phyloP scores from a whole-genome alignment of 176 grass and related monocot species.

The Oryza nivara region DNA sequence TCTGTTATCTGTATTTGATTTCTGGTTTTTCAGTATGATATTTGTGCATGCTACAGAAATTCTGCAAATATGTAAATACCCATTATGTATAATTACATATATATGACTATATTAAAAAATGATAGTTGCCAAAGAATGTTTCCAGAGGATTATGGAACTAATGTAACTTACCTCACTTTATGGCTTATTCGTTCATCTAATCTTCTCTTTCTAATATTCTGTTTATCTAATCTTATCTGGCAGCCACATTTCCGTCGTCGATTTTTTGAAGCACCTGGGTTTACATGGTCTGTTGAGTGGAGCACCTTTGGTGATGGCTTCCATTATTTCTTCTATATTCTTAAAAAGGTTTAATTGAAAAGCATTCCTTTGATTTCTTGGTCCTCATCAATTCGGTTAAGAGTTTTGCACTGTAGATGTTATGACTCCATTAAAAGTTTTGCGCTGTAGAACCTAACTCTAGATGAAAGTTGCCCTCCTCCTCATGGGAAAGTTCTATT shows the following conservation, averaged over 20 bases:
- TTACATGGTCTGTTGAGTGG: constrained; percentile 89
- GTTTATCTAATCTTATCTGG: constrained; percentile 20
- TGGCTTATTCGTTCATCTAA: neutral
- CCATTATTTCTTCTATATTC: constrained; percentile 90
- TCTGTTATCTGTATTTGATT: neutral
- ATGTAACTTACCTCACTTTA: neutral
- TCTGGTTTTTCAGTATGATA: neutral
- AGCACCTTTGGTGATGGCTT: constrained; percentile 81
- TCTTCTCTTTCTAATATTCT: constrained; percentile 7
- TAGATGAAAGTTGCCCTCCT: too few relatives aligned
- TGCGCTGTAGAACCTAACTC: too few relatives aligned
- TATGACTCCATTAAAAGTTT: constrained; percentile 18
- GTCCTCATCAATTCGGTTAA: neutral
- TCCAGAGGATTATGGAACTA: neutral
- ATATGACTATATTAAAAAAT: neutral
- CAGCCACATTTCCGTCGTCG: constrained; percentile 84
- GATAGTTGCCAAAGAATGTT: neutral
- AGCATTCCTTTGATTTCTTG: neutral
- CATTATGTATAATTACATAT: neutral
- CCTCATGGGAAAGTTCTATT: neutral
- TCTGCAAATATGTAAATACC: neutral
- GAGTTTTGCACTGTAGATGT: neutral
- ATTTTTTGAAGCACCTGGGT: constrained; percentile 71
- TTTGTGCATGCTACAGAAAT: neutral
- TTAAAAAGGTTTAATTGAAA: constrained; percentile 66